A percentile compares a stretch with the other conserved stretches of the same genome.
Evolutionary conservation across 2,329 filamentous ascomycete genomes (phyloP).

Genomic region (Trichoderma citrinoviride): DNA sequence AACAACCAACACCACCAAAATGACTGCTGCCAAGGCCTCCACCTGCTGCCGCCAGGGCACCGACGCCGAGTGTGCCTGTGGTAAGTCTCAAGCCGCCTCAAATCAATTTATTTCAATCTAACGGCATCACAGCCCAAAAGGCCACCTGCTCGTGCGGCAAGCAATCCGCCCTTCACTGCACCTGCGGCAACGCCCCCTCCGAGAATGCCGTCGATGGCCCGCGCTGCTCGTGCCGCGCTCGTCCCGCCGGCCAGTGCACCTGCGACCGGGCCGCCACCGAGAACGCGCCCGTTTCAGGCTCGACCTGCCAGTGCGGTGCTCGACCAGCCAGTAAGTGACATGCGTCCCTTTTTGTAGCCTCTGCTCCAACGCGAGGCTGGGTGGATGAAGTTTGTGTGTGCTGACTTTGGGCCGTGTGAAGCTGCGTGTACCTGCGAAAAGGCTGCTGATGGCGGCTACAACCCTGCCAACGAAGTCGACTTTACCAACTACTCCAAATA

Average conservation of each 20-base stretch:
- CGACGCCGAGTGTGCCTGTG: constrained; percentile 52
- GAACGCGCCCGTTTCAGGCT: constrained; percentile 60
- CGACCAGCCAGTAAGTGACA: constrained; percentile 61
- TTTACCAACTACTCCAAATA: constrained; percentile 64
- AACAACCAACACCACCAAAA: constrained; percentile 26
- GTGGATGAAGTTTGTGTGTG: neutral
- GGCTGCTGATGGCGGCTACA: constrained; percentile 58
- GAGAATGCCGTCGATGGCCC: constrained; percentile 75
- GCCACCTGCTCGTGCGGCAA: constrained; percentile 86
- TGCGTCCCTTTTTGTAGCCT: too few species aligned
- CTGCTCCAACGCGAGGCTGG: too few species aligned
- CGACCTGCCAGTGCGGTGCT: constrained; percentile 73
- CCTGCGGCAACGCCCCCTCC: constrained; percentile 68
- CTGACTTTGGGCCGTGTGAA: constrained; percentile 32
- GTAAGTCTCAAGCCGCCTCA: constrained; percentile 40
- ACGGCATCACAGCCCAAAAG: constrained; percentile 51
- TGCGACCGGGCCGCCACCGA: constrained; percentile 70
- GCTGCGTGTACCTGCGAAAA: constrained; percentile 83
- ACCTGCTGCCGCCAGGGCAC: constrained; percentile 58
- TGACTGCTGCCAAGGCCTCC: constrained; percentile 40
- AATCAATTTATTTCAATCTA: neutral
- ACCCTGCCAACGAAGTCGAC: constrained; percentile 72
- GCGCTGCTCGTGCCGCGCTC: constrained; percentile 79
- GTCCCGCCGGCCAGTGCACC: constrained; percentile 76
- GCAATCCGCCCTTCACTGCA: constrained; percentile 81